These are phyloP conservation scores for Pulveroboletus ravenelii DNA, from an alignment of 768 basidiomycete species.

Conservation along the genomic window DNA sequence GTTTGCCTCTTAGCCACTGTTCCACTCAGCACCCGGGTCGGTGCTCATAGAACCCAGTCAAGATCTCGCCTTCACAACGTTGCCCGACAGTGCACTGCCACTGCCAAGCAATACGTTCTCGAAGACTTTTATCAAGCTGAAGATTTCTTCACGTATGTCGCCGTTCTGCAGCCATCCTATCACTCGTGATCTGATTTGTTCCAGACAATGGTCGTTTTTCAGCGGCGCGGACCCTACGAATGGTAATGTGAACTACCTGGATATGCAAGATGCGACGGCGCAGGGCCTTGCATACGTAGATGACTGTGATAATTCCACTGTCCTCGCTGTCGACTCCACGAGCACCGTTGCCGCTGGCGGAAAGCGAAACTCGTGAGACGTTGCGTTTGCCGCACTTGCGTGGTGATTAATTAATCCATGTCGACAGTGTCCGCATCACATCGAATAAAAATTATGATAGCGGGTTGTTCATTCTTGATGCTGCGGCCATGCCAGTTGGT, in stretches of 20 bases:
- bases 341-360: conserved; percentile 45
- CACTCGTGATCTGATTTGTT: conserved; percentile 2
- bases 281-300: conserved; percentile 61
- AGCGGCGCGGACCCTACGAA: conserved; percentile 60
- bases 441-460: conserved; percentile 55
- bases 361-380: conserved; percentile 49
- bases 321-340: conserved; percentile 60
- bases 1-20: conserved; percentile 29
- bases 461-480: conserved; percentile 76
- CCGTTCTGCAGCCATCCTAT: not conserved
- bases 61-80: conserved; percentile 29
- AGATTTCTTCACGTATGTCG: conserved; percentile 55
- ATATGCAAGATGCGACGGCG: conserved; percentile 40
- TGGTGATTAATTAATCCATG: not conserved
- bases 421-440: conserved; percentile 58
- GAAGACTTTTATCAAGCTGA: conserved; percentile 44
- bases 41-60: conserved; percentile 25
- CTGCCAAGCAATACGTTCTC: conserved; percentile 29
- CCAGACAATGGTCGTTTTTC: conserved; percentile 70
- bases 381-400: not conserved
- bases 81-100: conserved; percentile 20
- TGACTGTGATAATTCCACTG: conserved; percentile 44
- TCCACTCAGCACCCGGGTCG: conserved; percentile 35
- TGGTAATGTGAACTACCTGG: conserved; percentile 61
- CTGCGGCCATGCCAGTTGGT: conserved; percentile 66